Percentiles rank a stretch among this genome's conserved stretches.
Conservation (phyloP, 2,329 filamentous ascomycete species). For the Fusarium sulawesiense region DNA sequence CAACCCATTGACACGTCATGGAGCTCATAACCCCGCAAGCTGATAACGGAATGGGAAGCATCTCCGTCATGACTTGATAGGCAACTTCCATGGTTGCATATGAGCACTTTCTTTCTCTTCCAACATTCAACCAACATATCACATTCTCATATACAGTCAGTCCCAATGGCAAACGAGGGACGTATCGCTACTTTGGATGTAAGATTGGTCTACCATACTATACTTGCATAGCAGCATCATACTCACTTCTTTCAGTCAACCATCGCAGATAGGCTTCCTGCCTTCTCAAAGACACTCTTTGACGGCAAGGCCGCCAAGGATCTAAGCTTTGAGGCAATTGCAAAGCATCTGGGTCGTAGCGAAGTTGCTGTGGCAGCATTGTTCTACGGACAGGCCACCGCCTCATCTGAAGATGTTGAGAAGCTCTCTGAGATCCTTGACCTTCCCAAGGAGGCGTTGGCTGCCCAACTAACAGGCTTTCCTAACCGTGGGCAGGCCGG, state of each 20-base stretch:
- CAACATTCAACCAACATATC: slow-evolving; percentile 9
- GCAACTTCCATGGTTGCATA: background rate
- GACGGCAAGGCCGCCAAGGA: slow-evolving; percentile 80
- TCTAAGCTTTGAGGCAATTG: slow-evolving; percentile 84
- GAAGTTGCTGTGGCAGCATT: slow-evolving; percentile 88
- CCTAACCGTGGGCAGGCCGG: slow-evolving; percentile 80
- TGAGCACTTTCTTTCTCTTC: slow-evolving; percentile 3
- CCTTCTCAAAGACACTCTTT: slow-evolving; percentile 74
- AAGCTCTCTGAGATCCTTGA: slow-evolving; percentile 75
- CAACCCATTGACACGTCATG: slow-evolving; percentile 36
- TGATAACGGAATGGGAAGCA: slow-evolving; percentile 29
- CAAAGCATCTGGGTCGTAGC: slow-evolving; percentile 76
- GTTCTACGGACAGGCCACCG: slow-evolving; percentile 89
- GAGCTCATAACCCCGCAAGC: slow-evolving; percentile 43
- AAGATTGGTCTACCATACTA: slow-evolving; percentile 24
- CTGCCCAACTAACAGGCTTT: slow-evolving; percentile 74
- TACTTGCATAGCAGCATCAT: background rate
- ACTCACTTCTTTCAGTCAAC: slow-evolving; percentile 63
- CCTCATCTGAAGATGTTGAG: slow-evolving; percentile 73
- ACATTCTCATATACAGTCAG: slow-evolving; percentile 4
- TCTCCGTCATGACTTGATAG: slow-evolving; percentile 32
- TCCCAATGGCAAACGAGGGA: slow-evolving; percentile 43
- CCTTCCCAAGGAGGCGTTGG: slow-evolving; percentile 67
- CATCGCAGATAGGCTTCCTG: slow-evolving; percentile 75
- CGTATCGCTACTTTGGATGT: slow-evolving; percentile 54